Evolutionary conservation across 1,139 yeast genomes (phyloP).

Genomic region (Yamadazyma mexicana): DNA sequence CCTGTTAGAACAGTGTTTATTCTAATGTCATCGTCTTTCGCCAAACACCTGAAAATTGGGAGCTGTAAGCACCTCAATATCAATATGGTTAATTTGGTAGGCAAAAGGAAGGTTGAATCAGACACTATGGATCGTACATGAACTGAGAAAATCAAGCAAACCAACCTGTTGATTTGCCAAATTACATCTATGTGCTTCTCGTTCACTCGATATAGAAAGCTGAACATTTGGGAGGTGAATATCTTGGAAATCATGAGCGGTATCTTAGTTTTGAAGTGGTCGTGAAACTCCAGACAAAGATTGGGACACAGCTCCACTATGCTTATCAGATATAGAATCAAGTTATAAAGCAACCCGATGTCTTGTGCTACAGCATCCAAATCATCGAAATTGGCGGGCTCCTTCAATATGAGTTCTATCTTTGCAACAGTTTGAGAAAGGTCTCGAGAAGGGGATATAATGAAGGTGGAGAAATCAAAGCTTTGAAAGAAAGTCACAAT

Average conservation of each 20-base stretch:
- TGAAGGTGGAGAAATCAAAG: conserved; percentile 8
- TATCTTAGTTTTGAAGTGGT: conserved; percentile 9
- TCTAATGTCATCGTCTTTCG: conserved; percentile 3
- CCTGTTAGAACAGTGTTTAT: neutral
- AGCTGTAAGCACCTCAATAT: conserved; percentile 12
- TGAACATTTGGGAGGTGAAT: conserved; percentile 9
- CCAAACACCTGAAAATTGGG: conserved; percentile 12
- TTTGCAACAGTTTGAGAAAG: conserved; percentile 20
- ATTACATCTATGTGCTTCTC: conserved; percentile 11
- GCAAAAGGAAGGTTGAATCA: conserved; percentile 4
- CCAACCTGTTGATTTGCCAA: conserved; percentile 13
- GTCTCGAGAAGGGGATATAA: conserved; percentile 14
- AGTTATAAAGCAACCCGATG: conserved; percentile 12
- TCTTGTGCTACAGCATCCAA: neutral
- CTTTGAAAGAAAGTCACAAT: conserved; percentile 14
- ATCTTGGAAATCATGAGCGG: conserved; percentile 6
- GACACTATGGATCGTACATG: neutral
- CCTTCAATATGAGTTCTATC: conserved; percentile 16
- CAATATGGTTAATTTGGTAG: conserved; percentile 3
- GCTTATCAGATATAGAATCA: conserved; percentile 12
- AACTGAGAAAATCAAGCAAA: conserved; percentile 6
- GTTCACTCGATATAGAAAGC: conserved; percentile 8
- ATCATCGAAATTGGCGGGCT: conserved; percentile 8
- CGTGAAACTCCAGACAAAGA: conserved; percentile 11
- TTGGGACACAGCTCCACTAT: conserved; percentile 10